Evolutionary conservation across 2,329 filamentous ascomycete species (phyloP), one percentile per base, ranked within the genome.

Genomic region (Pseudogymnoascus sp.): DNA sequence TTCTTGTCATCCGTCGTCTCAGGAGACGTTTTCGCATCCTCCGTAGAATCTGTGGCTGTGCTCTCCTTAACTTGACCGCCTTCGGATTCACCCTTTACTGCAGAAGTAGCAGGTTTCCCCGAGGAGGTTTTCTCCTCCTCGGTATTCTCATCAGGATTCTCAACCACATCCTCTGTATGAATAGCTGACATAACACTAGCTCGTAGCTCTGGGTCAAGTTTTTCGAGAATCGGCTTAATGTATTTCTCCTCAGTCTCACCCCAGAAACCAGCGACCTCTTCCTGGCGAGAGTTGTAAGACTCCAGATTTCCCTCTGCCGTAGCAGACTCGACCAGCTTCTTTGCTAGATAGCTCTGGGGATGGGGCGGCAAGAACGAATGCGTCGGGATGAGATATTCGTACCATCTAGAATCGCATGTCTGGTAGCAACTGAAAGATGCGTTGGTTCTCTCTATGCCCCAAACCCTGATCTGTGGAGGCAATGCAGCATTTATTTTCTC

Each of bases 391-490:
- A 99, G 80, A 73, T 99, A 99, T 77, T 99, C 94, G 77, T 99
- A 99, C 82, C 92, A 95, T 69, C 94, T 83, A 25, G 92, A 96
- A 76, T 99, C 94, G 76, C 93, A 97, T 63, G 90, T 84, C 73
- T 96, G 89, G 76, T 99, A 99, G 76, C 90, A 93, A 75, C 90
- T 97, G 79, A 97, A 99, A 68, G 86, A 85, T 67, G 92, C 93
- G 73, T 88, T 93, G 0, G 93, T 95, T 61, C 91, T 82, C 75
- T 95, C 86, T 66, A 96, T 91, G 3, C 91, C 94, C 94, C 94
- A 99, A 2, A 99, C 84, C 61, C 94, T 86, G 67, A 99, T 99
- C 77, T 99, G 94, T 3, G 88, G 83, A 1, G 89, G 89, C 42
- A 99, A 81, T 63, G 90, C 79, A 37, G 85, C 83, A 76, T 99